A percentile compares a stretch with the other conserved stretches of the same genome.
Evolutionary conservation across 768 basidiomycete genomes (phyloP).

Genomic region (Kwoniella mangroviensis): DNA sequence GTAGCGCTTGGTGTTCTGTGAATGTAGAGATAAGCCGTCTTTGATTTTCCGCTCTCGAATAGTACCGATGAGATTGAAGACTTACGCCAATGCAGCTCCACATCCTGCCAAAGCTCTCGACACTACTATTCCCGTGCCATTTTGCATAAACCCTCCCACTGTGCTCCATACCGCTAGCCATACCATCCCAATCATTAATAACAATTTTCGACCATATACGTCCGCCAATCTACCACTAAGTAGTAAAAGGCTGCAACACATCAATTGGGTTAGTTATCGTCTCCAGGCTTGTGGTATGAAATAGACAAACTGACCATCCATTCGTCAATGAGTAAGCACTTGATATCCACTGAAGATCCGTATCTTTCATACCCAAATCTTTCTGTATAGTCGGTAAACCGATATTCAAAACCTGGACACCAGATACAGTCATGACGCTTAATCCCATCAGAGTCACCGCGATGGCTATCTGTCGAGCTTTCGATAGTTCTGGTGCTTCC

Average conservation of each 20-base stretch:
- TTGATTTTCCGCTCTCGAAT: background rate
- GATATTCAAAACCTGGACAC: constrained; percentile 38
- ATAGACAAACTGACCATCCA: constrained; percentile 21
- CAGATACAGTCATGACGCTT: constrained; percentile 36
- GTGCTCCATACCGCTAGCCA: constrained; percentile 68
- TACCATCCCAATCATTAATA: constrained; percentile 61
- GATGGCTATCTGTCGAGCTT: constrained; percentile 26
- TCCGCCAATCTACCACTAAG: constrained; percentile 47
- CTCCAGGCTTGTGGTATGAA: background rate
- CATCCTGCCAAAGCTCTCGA: constrained; percentile 78
- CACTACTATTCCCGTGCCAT: constrained; percentile 68
- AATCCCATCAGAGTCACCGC: constrained; percentile 41
- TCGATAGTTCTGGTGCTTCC: constrained; percentile 1
- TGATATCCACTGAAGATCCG: constrained; percentile 55
- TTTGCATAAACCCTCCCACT: constrained; percentile 53
- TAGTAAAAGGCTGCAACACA: constrained; percentile 49
- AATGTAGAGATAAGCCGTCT: background rate
- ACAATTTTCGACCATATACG: constrained; percentile 66
- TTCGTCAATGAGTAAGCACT: constrained; percentile 53
- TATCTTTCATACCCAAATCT: constrained; percentile 52
- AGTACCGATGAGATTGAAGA: background rate
- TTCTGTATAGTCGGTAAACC: constrained; percentile 52
- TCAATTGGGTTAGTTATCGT: background rate
- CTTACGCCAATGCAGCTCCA: constrained; percentile 69
- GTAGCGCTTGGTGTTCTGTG: constrained; percentile 58